Base-by-base conservation (phyloP, 164 flowering plant genomes). In the Vitis rotundifolia region DNA sequence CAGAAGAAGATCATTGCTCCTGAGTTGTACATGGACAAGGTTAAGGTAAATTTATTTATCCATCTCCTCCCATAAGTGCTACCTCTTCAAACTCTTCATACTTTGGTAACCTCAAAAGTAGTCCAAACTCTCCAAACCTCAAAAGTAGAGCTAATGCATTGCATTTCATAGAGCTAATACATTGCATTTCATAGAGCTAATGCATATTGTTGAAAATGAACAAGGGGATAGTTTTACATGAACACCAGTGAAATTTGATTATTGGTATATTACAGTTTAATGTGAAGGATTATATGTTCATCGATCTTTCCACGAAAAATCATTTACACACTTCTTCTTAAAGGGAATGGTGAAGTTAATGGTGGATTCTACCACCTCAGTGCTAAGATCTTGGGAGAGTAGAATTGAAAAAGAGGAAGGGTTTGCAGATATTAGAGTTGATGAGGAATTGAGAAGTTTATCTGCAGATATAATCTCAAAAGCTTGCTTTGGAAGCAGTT, bases 381-480 rank as follows among this genome's bases (percentile, higher is more conserved):
- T 70, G 51, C 37, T 62, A 0, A 44, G 47, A 52, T 15, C n/a
- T 52, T 70, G 72, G 72, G 72, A 70, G 31, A 29, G 52, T 0
- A 50, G 9, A 48, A 61, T 70, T 13, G 63, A 19, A 2, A 63
- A 22, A 55, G 59, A 12, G 5, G 71, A 61, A 9, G 68, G 71
- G 8, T 44, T 57, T 54, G 50, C 31, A 16, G 73, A 69, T 11
- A 22, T 64, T 3, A 18, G 3, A 5, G 26, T 69, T 19, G 73
- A 69, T 26, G 18, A 69, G 54, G 69, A 74, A 28, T 69, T 74
- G 65, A 64, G 44, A 15, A 69, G 60, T 48, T 22, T 74, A 2
- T 64, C 77, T 11, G 77, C 73, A 3, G 73, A 74, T 74, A 59
- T 74, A 12, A 74, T 74, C 61, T 69, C 77, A 5, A 74, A 22